These are phyloP conservation scores for Fraxinus nigra DNA, from an alignment of 305 asterid species.

Conservation along the genomic window DNA sequence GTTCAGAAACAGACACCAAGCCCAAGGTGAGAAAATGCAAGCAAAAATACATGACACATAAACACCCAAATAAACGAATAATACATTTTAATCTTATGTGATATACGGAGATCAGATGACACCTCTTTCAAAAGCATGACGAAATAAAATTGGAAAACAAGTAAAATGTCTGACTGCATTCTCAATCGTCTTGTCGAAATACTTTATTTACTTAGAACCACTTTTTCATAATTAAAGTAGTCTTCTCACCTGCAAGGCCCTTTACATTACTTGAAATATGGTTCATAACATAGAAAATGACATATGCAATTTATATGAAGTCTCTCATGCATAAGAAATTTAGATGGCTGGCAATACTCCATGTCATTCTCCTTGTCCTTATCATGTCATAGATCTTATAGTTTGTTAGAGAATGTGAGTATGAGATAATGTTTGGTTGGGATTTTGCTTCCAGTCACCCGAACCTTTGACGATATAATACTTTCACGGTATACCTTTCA, in stretches of 20 bases:
- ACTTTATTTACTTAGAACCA: neutral
- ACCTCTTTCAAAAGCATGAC: neutral
- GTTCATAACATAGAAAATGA: neutral
- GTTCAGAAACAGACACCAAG: neutral
- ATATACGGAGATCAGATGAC: slow-evolving; percentile 16
- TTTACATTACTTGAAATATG: neutral
- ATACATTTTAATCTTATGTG: neutral
- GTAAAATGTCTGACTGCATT: neutral
- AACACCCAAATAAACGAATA: neutral
- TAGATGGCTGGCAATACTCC: neutral
- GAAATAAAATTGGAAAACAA: slow-evolving; percentile 1
- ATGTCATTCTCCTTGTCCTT: neutral
- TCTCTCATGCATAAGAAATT: neutral
- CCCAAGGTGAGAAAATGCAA: neutral
- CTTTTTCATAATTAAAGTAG: neutral
- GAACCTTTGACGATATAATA: neutral
- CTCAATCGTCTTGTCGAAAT: neutral
- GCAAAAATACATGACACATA: neutral
- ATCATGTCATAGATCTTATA: neutral
- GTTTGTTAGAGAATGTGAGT: neutral
- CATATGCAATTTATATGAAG: neutral
- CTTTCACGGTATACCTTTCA: neutral
- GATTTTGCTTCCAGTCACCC: neutral
- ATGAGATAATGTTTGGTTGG: neutral
- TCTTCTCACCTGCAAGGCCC: neutral